Evolutionary conservation across 805 yeast species (phyloP).

Genomic region (Sporopachydermia lactativora): DNA sequence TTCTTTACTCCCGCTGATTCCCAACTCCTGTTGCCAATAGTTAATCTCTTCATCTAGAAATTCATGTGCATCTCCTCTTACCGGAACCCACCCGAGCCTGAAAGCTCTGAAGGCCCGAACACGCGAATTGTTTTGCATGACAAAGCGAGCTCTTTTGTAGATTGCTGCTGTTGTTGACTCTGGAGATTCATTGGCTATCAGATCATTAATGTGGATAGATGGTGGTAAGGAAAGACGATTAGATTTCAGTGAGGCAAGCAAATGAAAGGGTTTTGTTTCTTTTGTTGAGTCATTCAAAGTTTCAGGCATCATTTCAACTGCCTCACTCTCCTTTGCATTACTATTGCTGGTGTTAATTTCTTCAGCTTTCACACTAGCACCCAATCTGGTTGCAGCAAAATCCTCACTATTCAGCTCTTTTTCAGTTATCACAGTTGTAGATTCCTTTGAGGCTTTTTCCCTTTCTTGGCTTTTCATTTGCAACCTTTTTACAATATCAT

Average conservation of each 20-base stretch:
- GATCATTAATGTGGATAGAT: slow-evolving; percentile 5
- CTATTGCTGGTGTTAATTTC: too few species aligned
- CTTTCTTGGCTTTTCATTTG: slow-evolving; percentile 8
- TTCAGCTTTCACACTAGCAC: too few species aligned
- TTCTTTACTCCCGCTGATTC: too few species aligned
- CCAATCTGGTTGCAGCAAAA: too few species aligned
- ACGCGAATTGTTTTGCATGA: slow-evolving; percentile 6
- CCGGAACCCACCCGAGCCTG: slow-evolving; percentile 8
- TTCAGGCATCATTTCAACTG: too few species aligned
- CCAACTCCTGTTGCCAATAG: not conserved
- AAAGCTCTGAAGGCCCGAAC: slow-evolving; percentile 6
- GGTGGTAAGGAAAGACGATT: slow-evolving; percentile 4
- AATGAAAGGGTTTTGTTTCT: too few species aligned
- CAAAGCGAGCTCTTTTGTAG: not conserved
- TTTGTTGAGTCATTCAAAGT: too few species aligned
- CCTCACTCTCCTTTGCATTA: too few species aligned
- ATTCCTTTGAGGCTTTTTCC: too few species aligned
- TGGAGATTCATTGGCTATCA: slow-evolving; percentile 2
- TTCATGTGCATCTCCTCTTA: slow-evolving; percentile 4
- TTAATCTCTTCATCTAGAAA: slow-evolving; percentile 16
- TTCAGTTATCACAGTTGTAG: too few species aligned
- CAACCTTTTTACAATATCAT: slow-evolving; percentile 14
- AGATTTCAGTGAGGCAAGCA: too few species aligned
- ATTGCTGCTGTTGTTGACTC: not conserved
- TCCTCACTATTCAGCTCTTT: too few species aligned